Percentiles rank a stretch among this genome's conserved stretches.
Conservation (phyloP, 2,329 filamentous ascomycete genomes). For the Ascochyta rabiei region DNA sequence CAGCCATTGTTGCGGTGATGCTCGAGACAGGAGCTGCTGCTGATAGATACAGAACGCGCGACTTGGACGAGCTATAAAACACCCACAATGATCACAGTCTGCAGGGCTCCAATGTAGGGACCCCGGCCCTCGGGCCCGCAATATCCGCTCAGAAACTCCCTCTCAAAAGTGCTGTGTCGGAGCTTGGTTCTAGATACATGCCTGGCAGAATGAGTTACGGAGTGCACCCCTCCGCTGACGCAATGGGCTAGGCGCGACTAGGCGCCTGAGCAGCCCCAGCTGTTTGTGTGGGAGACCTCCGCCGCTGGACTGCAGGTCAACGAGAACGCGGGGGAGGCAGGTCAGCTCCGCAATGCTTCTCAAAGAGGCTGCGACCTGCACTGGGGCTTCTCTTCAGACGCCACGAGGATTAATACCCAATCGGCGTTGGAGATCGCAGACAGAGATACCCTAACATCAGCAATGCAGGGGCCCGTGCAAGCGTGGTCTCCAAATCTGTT, state of each 20-base stretch:
- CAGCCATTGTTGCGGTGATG: constrained; percentile 21
- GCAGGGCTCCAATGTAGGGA: constrained; percentile 10
- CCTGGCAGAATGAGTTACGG: constrained; percentile 1
- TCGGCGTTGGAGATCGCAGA: neutral
- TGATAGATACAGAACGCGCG: constrained; percentile 10
- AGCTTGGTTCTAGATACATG: constrained; percentile 20
- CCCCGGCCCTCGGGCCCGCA: constrained; percentile 17
- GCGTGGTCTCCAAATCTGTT: constrained; percentile 4
- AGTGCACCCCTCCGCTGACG: constrained; percentile 5
- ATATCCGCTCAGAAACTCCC: constrained; percentile 21
- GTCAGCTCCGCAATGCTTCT: neutral
- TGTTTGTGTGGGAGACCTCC: neutral
- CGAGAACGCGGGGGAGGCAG: neutral
- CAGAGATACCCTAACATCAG: neutral
- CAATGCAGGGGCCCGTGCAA: constrained; percentile 13
- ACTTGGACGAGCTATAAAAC: constrained; percentile 21
- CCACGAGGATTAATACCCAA: constrained; percentile 1
- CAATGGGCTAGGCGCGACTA: constrained; percentile 1
- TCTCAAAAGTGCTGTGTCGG: constrained; percentile 10
- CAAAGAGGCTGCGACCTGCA: constrained; percentile 1
- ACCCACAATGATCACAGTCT: constrained; percentile 6
- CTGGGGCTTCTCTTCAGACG: neutral
- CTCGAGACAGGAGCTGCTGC: constrained; percentile 18
- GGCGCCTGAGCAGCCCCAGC: constrained; percentile 7
- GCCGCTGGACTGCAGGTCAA: neutral